Percentiles rank a stretch among this genome's conserved stretches.
Evolutionary conservation across 768 basidiomycete species (phyloP).

Genomic region (Trametes gibbosa): DNA sequence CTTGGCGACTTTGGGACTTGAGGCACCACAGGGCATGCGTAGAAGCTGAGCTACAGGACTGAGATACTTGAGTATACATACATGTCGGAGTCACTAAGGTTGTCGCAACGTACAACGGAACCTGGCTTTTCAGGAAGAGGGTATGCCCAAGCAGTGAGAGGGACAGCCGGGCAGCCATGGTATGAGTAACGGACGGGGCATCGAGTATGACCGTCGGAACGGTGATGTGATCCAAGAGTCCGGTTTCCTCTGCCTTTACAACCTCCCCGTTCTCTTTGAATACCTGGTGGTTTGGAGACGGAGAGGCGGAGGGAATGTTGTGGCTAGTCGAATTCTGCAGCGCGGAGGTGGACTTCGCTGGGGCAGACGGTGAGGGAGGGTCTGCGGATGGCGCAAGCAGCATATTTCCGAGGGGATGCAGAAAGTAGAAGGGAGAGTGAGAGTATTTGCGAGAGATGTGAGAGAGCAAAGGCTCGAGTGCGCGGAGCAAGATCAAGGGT

Average conservation of each 20-base stretch:
- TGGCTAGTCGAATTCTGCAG: slow-evolving; percentile 5
- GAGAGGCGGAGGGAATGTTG: not conserved
- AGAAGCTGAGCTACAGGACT: slow-evolving; percentile 69
- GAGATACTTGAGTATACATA: not conserved
- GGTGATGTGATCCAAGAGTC: slow-evolving; percentile 8
- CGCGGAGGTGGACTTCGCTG: not conserved
- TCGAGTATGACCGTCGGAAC: slow-evolving; percentile 49
- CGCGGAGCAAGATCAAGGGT: not conserved
- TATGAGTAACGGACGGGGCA: slow-evolving; percentile 49
- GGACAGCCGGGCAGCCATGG: slow-evolving; percentile 63
- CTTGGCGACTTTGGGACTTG: slow-evolving; percentile 53
- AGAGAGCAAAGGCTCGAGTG: not conserved
- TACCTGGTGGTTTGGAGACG: not conserved
- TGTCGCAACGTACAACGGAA: slow-evolving; percentile 62
- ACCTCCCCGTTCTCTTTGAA: not conserved
- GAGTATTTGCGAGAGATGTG: not conserved
- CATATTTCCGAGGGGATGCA: not conserved
- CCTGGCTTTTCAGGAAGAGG: slow-evolving; percentile 73
- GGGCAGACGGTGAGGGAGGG: not conserved
- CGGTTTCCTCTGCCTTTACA: not conserved
- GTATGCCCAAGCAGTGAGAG: slow-evolving; percentile 64
- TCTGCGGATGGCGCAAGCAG: slow-evolving; percentile 1
- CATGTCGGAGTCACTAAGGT: not conserved
- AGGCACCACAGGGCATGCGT: slow-evolving; percentile 47
- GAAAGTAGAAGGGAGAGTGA: not conserved